Conservation (phyloP, 169 alveolate species). For the Babesia ovata region DNA sequence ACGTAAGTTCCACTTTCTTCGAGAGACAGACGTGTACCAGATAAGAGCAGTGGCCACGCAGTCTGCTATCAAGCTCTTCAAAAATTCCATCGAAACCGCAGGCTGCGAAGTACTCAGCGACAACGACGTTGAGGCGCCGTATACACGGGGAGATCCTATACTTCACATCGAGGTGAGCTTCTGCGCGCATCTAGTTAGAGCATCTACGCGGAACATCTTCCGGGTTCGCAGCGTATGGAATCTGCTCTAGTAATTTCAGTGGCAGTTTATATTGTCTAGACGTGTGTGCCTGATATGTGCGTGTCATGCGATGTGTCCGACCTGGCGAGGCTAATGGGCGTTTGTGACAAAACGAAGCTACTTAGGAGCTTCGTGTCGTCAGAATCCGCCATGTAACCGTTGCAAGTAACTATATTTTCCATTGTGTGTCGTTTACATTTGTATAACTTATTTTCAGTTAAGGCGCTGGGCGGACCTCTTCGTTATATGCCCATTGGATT, state of each 20-base stretch:
- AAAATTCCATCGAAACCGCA: background rate
- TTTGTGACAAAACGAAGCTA: too few species aligned
- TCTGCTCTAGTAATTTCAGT: too few species aligned
- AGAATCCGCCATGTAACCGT: too few species aligned
- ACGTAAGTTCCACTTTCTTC: slow-evolving; percentile 58
- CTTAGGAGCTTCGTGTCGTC: too few species aligned
- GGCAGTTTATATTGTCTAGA: too few species aligned
- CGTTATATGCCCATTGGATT: slow-evolving; percentile 91
- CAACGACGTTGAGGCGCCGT: background rate
- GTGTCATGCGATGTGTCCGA: too few species aligned
- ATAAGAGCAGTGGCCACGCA: slow-evolving; percentile 12
- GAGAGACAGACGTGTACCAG: slow-evolving; percentile 4
- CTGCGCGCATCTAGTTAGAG: too few species aligned
- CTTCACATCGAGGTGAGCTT: slow-evolving; percentile 53
- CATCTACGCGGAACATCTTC: too few species aligned
- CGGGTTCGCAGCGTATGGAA: too few species aligned
- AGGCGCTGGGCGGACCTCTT: slow-evolving; percentile 89
- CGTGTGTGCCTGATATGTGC: too few species aligned
- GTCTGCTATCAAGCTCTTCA: background rate
- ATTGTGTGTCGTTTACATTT: background rate
- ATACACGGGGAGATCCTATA: slow-evolving; percentile 27
- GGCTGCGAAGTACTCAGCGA: slow-evolving; percentile 24
- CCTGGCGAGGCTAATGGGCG: too few species aligned
- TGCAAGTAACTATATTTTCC: too few species aligned
- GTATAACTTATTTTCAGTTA: slow-evolving; percentile 81